A percentile compares a stretch with the other conserved stretches of the same genome.
Conservation (phyloP, 2,329 filamentous ascomycete genomes). For the Pseudophaeomoniella oleicola region DNA sequence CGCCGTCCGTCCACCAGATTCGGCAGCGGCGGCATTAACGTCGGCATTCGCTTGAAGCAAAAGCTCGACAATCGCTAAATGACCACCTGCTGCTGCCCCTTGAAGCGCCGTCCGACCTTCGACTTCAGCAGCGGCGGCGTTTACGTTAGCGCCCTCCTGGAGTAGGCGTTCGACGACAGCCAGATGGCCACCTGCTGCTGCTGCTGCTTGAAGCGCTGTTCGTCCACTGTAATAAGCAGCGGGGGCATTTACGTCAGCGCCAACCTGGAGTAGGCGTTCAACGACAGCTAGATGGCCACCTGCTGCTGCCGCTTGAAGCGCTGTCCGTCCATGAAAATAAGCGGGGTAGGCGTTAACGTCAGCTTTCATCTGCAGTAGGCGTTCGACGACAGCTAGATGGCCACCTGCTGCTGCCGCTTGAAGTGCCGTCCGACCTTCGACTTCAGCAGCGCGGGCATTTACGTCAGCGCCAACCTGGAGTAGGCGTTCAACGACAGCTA, state of each 20-base stretch:
- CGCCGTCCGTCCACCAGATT: constrained; percentile 1
- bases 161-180: constrained; percentile 10
- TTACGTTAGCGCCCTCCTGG: constrained; percentile 9
- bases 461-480: constrained; percentile 12
- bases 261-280: constrained; percentile 16
- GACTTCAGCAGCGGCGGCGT: constrained; percentile 5
- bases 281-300: constrained; percentile 3
- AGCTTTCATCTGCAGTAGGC: constrained; percentile 8
- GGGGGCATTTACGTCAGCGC: constrained; percentile 22
- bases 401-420: constrained; percentile 3
- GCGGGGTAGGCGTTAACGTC: constrained; percentile 7
- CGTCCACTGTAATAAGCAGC: constrained; percentile 4
- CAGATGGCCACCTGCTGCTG: constrained; percentile 6
- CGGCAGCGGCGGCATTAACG: constrained; percentile 10
- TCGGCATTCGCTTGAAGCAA: constrained; percentile 12
- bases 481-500: constrained; percentile 20
- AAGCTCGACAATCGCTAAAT: constrained; percentile 8
- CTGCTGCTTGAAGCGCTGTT: constrained; percentile 10
- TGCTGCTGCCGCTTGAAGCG: constrained; percentile 6
- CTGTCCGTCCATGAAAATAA: constrained; percentile 4
- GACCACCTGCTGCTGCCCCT: constrained; percentile 7
- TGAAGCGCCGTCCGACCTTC: constrained; percentile 13
- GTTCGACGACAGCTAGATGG: constrained; percentile 8
- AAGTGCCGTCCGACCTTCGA: constrained; percentile 5
- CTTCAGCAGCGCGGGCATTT: constrained; percentile 4